A percentile compares a stretch with the other conserved stretches of the same genome.
Conservation (phyloP, 2,329 filamentous ascomycete genomes). For the Aureobasidium sp. region DNA sequence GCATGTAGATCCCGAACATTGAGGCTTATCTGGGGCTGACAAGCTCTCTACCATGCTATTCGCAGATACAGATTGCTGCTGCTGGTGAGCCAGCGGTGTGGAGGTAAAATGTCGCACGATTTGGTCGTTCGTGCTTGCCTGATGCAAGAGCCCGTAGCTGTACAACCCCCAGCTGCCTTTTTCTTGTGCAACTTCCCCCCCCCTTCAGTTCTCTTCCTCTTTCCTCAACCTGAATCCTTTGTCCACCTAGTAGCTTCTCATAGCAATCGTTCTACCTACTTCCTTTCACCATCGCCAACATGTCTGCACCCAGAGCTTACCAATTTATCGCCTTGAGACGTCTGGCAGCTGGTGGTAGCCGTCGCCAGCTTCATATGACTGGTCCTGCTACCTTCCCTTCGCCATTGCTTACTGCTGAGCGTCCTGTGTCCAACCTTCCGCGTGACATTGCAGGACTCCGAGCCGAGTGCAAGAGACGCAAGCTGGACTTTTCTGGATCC, state of each 20-base stretch:
- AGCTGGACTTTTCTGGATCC: constrained; percentile 40
- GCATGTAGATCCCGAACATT: constrained; percentile 7
- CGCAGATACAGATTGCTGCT: constrained; percentile 7
- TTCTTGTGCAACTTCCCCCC: constrained; percentile 1
- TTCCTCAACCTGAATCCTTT: background rate
- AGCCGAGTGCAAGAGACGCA: constrained; percentile 45
- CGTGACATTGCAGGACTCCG: constrained; percentile 46
- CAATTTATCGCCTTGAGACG: constrained; percentile 38
- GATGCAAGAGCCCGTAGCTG: constrained; percentile 13
- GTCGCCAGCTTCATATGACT: constrained; percentile 53
- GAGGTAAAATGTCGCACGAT: constrained; percentile 6
- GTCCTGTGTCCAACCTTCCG: constrained; percentile 42
- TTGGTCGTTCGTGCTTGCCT: constrained; percentile 4
- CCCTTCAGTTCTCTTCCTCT: background rate
- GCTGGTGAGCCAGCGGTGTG: constrained; percentile 12
- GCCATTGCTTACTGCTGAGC: constrained; percentile 44
- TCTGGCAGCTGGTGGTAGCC: constrained; percentile 31
- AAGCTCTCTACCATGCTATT: constrained; percentile 4
- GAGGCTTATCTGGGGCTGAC: constrained; percentile 15
- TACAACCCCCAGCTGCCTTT: constrained; percentile 6
- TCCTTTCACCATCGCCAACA: constrained; percentile 22
- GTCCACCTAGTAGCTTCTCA: constrained; percentile 3
- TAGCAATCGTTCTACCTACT: background rate
- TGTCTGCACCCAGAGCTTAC: constrained; percentile 38
- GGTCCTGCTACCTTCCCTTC: constrained; percentile 51